Evolutionary conservation across 2,329 filamentous ascomycete genomes (phyloP).

Genomic region (Trichoderma sp.): DNA sequence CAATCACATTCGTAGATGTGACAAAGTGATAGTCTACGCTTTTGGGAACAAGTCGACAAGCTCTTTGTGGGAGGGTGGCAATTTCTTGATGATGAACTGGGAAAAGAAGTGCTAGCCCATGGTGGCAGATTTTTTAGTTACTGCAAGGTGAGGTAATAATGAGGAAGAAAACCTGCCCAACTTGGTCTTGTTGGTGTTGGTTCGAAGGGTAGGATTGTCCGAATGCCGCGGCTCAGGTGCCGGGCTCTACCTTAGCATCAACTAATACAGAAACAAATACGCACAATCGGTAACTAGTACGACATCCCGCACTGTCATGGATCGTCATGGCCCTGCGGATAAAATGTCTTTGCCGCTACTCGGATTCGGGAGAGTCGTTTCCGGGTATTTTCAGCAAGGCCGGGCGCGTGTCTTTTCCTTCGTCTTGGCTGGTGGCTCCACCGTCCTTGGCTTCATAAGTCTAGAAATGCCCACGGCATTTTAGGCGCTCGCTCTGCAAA

Average conservation of each 20-base stretch:
- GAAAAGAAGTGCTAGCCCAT: neutral
- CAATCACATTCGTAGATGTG: neutral
- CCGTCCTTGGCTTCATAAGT: neutral
- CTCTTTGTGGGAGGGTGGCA: neutral
- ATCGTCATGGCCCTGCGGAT: slow-evolving; percentile 11
- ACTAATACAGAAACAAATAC: neutral
- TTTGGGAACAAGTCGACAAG: neutral
- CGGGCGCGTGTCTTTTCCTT: neutral
- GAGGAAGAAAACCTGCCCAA: neutral
- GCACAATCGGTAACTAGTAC: neutral
- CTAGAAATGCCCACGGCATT: neutral
- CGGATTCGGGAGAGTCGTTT: neutral
- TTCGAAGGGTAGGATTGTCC: neutral
- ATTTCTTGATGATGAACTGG: neutral
- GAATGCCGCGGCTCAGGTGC: slow-evolving; percentile 1
- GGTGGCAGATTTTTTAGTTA: neutral
- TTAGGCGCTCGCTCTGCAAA: neutral
- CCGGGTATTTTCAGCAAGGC: neutral
- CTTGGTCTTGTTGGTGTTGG: neutral
- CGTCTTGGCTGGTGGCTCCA: neutral
- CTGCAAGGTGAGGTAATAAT: slow-evolving; percentile 17
- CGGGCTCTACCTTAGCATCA: neutral
- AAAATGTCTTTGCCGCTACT: neutral
- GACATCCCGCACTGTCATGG: neutral
- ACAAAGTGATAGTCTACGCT: neutral